A percentile compares a stretch with the other conserved stretches of the same genome.
These are phyloP conservation scores for Chlamydomonas incerta DNA, from an alignment of 139 green algal genomes.

Conservation along the genomic window DNA sequence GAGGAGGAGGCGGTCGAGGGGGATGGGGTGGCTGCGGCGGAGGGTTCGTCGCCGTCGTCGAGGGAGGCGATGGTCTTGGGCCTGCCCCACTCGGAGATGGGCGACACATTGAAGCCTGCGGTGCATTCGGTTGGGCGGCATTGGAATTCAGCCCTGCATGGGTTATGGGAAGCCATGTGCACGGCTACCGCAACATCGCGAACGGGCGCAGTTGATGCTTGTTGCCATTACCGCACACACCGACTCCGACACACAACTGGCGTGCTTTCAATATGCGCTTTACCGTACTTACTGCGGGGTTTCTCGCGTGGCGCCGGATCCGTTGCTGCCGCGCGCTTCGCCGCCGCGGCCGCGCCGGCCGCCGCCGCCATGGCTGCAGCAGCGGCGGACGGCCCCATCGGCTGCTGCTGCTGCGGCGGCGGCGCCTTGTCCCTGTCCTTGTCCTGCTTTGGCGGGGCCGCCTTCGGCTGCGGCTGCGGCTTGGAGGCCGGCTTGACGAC, in stretches of 20 bases:
- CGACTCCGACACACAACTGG: too few relatives aligned
- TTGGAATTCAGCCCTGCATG: too few relatives aligned
- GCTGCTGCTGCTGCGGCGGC: neutral
- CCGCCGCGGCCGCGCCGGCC: neutral
- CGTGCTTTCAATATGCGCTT: too few relatives aligned
- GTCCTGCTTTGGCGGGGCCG: neutral
- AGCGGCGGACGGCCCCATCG: neutral
- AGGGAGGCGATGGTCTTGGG: neutral
- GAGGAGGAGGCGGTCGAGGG: neutral
- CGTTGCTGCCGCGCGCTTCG: neutral
- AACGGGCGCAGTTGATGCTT: too few relatives aligned
- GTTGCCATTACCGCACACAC: too few relatives aligned
- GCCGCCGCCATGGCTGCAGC: too few relatives aligned
- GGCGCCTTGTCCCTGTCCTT: too few relatives aligned
- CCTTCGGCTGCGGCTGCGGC: neutral
- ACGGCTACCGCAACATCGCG: too few relatives aligned
- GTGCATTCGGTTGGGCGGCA: neutral
- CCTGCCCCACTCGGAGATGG: constrained; percentile 16
- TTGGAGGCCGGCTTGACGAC: too few relatives aligned
- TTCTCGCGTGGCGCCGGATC: neutral
- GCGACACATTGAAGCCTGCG: neutral
- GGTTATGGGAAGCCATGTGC: too few relatives aligned
- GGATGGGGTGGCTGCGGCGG: too few relatives aligned
- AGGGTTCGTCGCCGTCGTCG: too few relatives aligned
- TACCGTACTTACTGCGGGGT: neutral